A percentile compares a stretch with the other conserved stretches of the same genome.
These are phyloP conservation scores for Russula dissimulans DNA, from an alignment of 768 basidiomycete genomes.

Conservation along the genomic window DNA sequence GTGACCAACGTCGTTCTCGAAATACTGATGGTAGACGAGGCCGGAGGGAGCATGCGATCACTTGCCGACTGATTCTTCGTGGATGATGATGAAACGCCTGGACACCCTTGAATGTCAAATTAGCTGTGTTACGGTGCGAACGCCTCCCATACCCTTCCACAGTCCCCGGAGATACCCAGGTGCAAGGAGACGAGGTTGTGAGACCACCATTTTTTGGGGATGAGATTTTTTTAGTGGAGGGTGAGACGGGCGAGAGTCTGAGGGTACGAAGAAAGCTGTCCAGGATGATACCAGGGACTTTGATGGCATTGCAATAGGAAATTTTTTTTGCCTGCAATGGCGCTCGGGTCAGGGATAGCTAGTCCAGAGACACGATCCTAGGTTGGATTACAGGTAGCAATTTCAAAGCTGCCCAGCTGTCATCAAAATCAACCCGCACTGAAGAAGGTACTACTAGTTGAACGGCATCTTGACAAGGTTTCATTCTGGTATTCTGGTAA, in stretches of 20 bases:
- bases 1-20: background rate
- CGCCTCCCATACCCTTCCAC: conserved; percentile 1
- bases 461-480: too few relatives aligned
- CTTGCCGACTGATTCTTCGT: background rate
- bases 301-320: background rate
- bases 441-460: too few relatives aligned
- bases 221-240: background rate
- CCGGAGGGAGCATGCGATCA: background rate
- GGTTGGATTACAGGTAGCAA: background rate
- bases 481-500: too few relatives aligned
- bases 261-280: background rate
- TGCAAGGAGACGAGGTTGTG: background rate
- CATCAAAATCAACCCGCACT: background rate
- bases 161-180: background rate
- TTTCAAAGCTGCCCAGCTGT: background rate
- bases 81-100: background rate
- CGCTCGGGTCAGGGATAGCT: background rate
- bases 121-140: background rate
- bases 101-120: background rate
- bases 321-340: background rate
- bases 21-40: background rate
- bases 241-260: background rate
- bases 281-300: background rate
- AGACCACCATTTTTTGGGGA: background rate
- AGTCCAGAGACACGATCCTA: background rate